These are phyloP conservation scores for Mentha longifolia DNA, from an alignment of 257 asterid genomes.

Conservation along the genomic window DNA sequence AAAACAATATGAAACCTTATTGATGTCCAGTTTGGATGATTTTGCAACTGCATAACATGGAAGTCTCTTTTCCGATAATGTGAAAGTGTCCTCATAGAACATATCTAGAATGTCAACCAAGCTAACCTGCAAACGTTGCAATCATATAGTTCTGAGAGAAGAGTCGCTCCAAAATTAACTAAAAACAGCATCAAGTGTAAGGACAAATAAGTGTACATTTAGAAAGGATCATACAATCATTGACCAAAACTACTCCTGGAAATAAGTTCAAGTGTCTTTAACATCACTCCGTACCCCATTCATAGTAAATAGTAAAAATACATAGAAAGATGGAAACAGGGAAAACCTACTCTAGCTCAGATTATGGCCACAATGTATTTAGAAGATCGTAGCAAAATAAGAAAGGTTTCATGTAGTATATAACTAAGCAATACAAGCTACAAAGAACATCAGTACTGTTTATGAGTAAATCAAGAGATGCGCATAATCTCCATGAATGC, in stretches of 20 bases:
- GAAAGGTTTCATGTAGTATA: not conserved
- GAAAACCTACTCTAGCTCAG: not conserved
- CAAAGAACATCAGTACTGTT: not conserved
- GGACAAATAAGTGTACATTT: not conserved
- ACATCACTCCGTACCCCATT: not conserved
- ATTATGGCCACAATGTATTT: not conserved
- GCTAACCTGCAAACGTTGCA: conserved; percentile 57
- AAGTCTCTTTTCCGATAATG: conserved; percentile 70
- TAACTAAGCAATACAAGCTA: not conserved
- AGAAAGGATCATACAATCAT: not conserved
- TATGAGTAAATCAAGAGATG: not conserved
- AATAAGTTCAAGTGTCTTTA: not conserved
- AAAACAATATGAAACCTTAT: conserved; percentile 52
- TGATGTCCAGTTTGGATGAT: conserved; percentile 46
- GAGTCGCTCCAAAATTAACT: not conserved
- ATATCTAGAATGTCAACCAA: conserved; percentile 78
- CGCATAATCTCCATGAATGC: conserved; percentile 15
- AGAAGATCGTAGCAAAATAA: not conserved
- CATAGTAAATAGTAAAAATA: not conserved
- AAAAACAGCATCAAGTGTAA: not conserved
- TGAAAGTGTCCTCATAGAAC: conserved; percentile 85
- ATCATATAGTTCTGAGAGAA: conserved; percentile 21
- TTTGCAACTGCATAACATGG: conserved; percentile 58
- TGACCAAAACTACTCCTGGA: not conserved
- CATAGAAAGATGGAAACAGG: not conserved